Conservation (phyloP, 2,329 filamentous ascomycete species). For the Monilinia fructicola region DNA sequence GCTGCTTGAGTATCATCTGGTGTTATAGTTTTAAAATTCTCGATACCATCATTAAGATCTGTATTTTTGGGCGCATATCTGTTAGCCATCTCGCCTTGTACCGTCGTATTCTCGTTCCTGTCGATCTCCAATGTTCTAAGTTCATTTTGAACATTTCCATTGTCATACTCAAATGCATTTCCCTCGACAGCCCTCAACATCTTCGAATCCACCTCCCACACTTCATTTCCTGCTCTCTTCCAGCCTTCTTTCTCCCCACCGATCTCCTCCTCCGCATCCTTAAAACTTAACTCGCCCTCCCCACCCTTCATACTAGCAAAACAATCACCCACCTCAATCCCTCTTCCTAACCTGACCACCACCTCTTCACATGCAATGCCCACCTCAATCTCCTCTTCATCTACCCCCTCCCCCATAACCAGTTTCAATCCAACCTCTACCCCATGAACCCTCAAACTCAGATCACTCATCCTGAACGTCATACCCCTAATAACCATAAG, state of each 20-base stretch:
- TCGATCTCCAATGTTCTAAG: constrained; percentile 27
- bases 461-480: constrained; percentile 50
- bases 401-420: constrained; percentile 43
- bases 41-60: constrained; percentile 42
- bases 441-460: constrained; percentile 52
- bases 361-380: constrained; percentile 52
- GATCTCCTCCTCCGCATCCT: background rate
- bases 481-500: constrained; percentile 53
- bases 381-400: constrained; percentile 52
- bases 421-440: constrained; percentile 54
- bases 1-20: constrained; percentile 48
- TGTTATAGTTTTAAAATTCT: constrained; percentile 42
- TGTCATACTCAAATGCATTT: constrained; percentile 28
- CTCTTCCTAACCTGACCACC: constrained; percentile 48
- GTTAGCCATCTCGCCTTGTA: constrained; percentile 43
- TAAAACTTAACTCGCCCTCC: constrained; percentile 40
- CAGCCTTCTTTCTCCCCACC: constrained; percentile 5
- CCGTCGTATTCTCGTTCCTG: background rate
- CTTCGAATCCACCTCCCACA: constrained; percentile 48
- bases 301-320: constrained; percentile 52
- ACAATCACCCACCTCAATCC: constrained; percentile 52
- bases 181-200: constrained; percentile 47
- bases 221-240: constrained; percentile 43
- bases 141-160: constrained; percentile 8
- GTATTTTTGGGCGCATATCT: constrained; percentile 43